Base-by-base conservation (phyloP, 2,329 filamentous ascomycete genomes). In the Aaosphaeria arxii region DNA sequence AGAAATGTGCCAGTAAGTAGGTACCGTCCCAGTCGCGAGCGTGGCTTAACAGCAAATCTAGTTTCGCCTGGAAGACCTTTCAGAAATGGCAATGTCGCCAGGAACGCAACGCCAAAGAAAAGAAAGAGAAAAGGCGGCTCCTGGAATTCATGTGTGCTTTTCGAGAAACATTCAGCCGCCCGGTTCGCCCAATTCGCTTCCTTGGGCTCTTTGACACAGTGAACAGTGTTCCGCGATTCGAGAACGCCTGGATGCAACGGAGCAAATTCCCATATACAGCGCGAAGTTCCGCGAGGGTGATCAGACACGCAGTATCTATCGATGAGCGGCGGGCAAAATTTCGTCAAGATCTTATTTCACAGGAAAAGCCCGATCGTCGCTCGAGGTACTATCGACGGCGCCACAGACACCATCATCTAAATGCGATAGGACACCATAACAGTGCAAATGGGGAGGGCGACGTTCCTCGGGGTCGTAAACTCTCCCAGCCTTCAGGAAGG, bases 51-150 rank as follows among this genome's bases (percentile, higher is more conserved):
- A 4, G n/a, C n/a, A 36, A 9, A 36, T 36, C 33, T 36, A 36
- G 80, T 4, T 95, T 95, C 64, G 89, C 88, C 0, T 94, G 89
- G 88, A 91, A 88, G 64, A 85, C 86, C 0, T 91, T 90, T 59
- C 80, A 85, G 6, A 83, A 85, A 62, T 90, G 86, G 85, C 85
- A 89, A 61, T 78, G 77, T 40, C 80, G 85, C 6, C 71, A 77
- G 7, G 71, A 75, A 29, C 52, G 57, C 5, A 67, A 59, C 5
- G 64, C 70, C 6, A 69, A 74, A 2, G 74, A 77, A 41, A 77
- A 72, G 30, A 70, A 71, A 0, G 70, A 83, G 53, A 79, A 81
- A 55, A 74, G 75, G n/a, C 76, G 83, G 51, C 84, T 89, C 71
- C 88, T 87, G 55, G 71, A 78, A 6, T 91, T 88, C 60, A 87